A percentile compares a stretch with the other conserved stretches of the same genome.
Conservation (phyloP, 176 grass and related monocot genomes). For the Phoenix roebelenii region DNA sequence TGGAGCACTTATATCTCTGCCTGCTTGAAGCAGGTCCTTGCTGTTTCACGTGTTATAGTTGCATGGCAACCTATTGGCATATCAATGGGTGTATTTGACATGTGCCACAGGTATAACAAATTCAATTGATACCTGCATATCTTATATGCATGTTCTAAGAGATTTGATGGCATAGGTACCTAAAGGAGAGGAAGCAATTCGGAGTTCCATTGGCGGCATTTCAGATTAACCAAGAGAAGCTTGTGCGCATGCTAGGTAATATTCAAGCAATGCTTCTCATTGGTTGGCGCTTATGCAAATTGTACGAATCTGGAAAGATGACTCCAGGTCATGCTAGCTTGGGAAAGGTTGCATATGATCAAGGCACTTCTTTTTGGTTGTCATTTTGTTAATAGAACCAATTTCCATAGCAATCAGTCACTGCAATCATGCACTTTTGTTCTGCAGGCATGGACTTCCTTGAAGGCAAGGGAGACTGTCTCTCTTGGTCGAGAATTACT, state of each 20-base stretch:
- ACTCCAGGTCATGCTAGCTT: constrained; percentile 78
- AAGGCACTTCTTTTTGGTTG: background rate
- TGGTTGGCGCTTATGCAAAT: constrained; percentile 84
- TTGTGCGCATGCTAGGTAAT: constrained; percentile 87
- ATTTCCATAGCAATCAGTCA: no score
- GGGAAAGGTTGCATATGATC: constrained; percentile 49
- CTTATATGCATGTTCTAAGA: no score
- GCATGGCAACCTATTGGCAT: constrained; percentile 91
- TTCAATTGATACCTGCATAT: no score
- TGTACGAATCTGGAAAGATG: constrained; percentile 94
- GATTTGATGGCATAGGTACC: constrained; percentile 41
- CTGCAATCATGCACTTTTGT: background rate
- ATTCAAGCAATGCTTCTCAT: constrained; percentile 88
- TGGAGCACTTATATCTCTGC: background rate
- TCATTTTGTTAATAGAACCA: no score
- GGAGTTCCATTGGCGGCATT: constrained; percentile 83
- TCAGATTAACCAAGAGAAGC: constrained; percentile 97
- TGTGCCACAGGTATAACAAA: constrained; percentile 54
- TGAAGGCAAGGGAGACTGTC: constrained; percentile 46
- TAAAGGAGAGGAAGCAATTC: constrained; percentile 89
- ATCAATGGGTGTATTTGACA: constrained; percentile 84
- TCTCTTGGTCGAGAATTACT: constrained; percentile 61
- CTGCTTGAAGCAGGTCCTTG: constrained; percentile 44
- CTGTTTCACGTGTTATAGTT: constrained; percentile 70
- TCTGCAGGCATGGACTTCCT: constrained; percentile 51